Conservation (phyloP, 2,329 filamentous ascomycete species). For the Tolypocladium nubicola region DNA sequence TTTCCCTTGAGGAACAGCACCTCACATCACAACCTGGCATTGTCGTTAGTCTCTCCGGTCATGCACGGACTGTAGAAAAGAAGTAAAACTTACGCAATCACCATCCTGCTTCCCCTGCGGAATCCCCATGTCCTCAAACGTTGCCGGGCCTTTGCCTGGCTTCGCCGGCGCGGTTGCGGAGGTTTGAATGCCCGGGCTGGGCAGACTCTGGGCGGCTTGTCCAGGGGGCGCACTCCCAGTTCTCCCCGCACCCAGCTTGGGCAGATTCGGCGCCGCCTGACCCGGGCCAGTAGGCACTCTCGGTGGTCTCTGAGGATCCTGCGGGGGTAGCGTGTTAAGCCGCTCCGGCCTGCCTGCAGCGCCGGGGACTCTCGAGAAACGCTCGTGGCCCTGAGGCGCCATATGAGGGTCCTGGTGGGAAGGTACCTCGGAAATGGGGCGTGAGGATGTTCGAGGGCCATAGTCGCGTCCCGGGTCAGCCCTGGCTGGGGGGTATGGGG, state of each 20-base stretch:
- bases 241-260: conserved; percentile 16
- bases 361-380: conserved; percentile 20
- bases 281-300: conserved; percentile 10
- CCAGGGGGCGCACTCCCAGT: conserved; percentile 27
- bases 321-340: conserved; percentile 19
- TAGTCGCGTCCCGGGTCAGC: conserved; percentile 23
- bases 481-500: conserved; percentile 8
- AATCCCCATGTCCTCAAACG: conserved; percentile 98
- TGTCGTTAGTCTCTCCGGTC: not conserved
- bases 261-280: conserved; percentile 8
- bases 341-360: conserved; percentile 19
- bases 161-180: conserved; percentile 21
- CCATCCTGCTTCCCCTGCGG: conserved; percentile 71
- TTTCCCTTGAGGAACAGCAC: not conserved
- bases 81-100: conserved; percentile 67
- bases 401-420: conserved; percentile 7
- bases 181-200: conserved; percentile 17
- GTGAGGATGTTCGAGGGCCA: conserved; percentile 22
- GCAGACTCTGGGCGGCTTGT: conserved; percentile 8
- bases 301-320: conserved; percentile 9
- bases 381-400: conserved; percentile 12
- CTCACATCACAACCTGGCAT: conserved; percentile 16
- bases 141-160: conserved; percentile 71
- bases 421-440: conserved; percentile 9
- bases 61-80: not conserved